These are phyloP conservation scores for Lasiosphaeris hirsuta DNA, from an alignment of 495 filamentous ascomycete species.

Conservation along the genomic window DNA sequence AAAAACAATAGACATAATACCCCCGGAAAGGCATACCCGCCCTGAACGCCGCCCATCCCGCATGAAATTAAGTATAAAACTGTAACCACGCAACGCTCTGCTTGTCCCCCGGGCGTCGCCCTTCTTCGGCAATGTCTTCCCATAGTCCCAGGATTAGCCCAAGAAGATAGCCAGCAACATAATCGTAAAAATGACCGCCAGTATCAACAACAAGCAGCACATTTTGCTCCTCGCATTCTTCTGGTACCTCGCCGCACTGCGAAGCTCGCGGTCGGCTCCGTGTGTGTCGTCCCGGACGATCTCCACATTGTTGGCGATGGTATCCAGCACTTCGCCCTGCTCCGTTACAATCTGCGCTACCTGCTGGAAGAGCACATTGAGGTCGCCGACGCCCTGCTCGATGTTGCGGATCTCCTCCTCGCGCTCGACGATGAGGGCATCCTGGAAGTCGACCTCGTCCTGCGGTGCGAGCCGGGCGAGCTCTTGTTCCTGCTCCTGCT, in stretches of 20 bases:
- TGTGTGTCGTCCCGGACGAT: slow-evolving; percentile 72
- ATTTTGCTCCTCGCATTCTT: slow-evolving; percentile 88
- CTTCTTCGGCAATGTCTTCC: neutral
- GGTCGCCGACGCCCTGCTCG: slow-evolving; percentile 88
- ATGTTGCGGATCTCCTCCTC: slow-evolving; percentile 96
- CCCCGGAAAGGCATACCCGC: slow-evolving; percentile 11
- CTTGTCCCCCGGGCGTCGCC: neutral
- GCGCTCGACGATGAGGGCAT: slow-evolving; percentile 88
- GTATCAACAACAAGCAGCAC: slow-evolving; percentile 86
- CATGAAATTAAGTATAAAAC: neutral
- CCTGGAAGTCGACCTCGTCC: slow-evolving; percentile 97
- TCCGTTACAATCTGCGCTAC: slow-evolving; percentile 94
- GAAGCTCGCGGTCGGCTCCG: slow-evolving; percentile 80
- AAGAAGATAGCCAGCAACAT: slow-evolving; percentile 80
- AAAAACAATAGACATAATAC: slow-evolving; percentile 12
- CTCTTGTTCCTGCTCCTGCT: slow-evolving; percentile 70
- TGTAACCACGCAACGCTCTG: neutral
- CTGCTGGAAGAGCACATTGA: slow-evolving; percentile 95
- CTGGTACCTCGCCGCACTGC: slow-evolving; percentile 82
- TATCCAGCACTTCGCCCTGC: slow-evolving; percentile 86
- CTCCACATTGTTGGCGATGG: slow-evolving; percentile 83
- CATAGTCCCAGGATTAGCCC: slow-evolving; percentile 39
- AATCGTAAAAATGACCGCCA: slow-evolving; percentile 83
- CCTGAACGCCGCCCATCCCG: slow-evolving; percentile 12
- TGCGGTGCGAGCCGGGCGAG: slow-evolving; percentile 81